phyloP scores from a whole-genome alignment of 345 rosid species.

The Ailanthus altissimus region DNA sequence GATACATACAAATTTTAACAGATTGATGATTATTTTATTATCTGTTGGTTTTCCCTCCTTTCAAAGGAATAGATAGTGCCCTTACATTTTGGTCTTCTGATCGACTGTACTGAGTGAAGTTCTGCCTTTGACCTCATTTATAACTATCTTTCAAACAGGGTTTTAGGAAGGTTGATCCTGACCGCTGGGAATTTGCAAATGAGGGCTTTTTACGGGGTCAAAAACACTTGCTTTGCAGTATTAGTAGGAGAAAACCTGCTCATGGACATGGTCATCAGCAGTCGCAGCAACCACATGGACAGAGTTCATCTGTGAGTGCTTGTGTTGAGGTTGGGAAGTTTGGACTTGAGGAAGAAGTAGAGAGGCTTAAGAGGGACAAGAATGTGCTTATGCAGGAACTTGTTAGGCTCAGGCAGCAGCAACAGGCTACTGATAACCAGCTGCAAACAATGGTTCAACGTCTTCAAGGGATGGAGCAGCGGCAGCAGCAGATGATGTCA shows the following conservation, averaged over 20 bases:
- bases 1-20: not conserved
- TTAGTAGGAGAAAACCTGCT: constrained; percentile 83
- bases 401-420: constrained; percentile 91
- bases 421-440: constrained; percentile 86
- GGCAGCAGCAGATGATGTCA: constrained; percentile 98
- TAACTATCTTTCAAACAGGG: constrained; percentile 56
- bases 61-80: not conserved
- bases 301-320: constrained; percentile 72
- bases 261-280: constrained; percentile 69
- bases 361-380: constrained; percentile 96
- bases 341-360: constrained; percentile 97
- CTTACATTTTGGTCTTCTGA: not conserved
- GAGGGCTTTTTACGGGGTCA: constrained; percentile 95
- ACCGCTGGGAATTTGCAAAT: constrained; percentile 95
- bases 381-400: constrained; percentile 99
- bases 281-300: constrained; percentile 63
- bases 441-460: constrained; percentile 87
- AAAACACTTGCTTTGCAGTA: constrained; percentile 75
- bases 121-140: constrained; percentile 11
- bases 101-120: not conserved
- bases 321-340: constrained; percentile 99
- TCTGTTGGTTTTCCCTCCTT: not conserved
- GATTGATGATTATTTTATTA: not conserved
- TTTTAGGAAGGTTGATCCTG: constrained; percentile 95
- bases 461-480: constrained; percentile 97